phyloP scores from a whole-genome alignment of 2,329 filamentous ascomycete genomes.

The Malbranchea cinnamomea region DNA sequence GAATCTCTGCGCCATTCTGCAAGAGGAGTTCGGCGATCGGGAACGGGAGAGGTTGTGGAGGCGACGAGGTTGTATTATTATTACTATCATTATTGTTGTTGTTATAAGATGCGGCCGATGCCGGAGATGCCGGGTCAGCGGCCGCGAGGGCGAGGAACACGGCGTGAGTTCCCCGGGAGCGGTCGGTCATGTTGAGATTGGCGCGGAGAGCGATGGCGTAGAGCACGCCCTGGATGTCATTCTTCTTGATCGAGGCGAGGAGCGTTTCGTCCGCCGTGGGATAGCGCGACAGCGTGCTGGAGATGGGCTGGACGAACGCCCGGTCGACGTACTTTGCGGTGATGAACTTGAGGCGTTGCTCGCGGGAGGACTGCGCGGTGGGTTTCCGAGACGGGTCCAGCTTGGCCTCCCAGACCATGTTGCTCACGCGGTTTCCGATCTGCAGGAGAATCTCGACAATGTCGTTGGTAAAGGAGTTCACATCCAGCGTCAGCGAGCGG shows the following conservation, averaged over 20 bases:
- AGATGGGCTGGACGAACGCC: conserved; percentile 60
- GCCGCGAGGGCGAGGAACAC: conserved; percentile 85
- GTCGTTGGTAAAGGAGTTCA: conserved; percentile 90
- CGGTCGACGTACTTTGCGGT: conserved; percentile 85
- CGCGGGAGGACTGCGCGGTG: conserved; percentile 59
- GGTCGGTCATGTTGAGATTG: conserved; percentile 75
- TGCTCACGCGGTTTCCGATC: conserved; percentile 86
- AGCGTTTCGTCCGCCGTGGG: conserved; percentile 72
- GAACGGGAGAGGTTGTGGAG: conserved; percentile 47
- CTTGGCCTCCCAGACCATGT: conserved; percentile 89
- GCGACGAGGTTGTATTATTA: conserved; percentile 17
- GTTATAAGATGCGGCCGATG: conserved; percentile 4
- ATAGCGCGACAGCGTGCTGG: conserved; percentile 59
- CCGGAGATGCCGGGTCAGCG: conserved; percentile 72
- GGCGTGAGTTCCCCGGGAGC: conserved; percentile 72
- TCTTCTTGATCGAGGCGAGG: conserved; percentile 84
- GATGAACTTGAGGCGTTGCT: conserved; percentile 88
- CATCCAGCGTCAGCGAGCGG: conserved; percentile 85
- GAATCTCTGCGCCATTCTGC: conserved; percentile 88
- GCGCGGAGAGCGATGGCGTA: conserved; percentile 77
- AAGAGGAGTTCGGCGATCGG: conserved; percentile 79
- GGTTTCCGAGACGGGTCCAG: conserved; percentile 64
- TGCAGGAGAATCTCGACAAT: conserved; percentile 87
- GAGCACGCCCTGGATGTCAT: conserved; percentile 85
- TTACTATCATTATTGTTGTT: conserved; percentile 8